Evolutionary conservation across 2,329 filamentous ascomycete species (phyloP), one percentile per base, ranked within the genome.

Genomic region (Corniculantispora saksenae): DNA sequence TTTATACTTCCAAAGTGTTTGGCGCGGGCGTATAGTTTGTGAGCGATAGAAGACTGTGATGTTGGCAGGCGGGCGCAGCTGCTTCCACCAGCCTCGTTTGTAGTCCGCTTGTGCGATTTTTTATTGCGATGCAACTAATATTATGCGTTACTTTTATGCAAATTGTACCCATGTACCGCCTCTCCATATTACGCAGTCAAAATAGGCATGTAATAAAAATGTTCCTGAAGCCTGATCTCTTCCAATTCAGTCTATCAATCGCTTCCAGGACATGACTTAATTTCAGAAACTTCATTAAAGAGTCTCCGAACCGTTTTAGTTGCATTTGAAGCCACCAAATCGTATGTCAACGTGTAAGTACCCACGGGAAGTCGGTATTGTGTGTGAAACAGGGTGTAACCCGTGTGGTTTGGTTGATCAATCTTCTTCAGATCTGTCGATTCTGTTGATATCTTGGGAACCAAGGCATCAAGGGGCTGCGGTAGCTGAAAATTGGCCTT

Each of bases 321-420:
- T 10, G 38, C 23, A 32, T 68, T 68, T 6, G 65, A 67, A 1
- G 66, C 67, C 47, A 66, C 53, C 7, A 67, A 32, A 32, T 68
- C 65, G 23, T 66, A 67, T 5, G 66, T 67, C 32, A 66, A 54
- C 2, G 61, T 56, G 27, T 67, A 68, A 3, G n/a, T 53, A 10
- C 63, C 63, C 43, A 53, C 19, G 19, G 64, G 50, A 29, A 62
- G 10, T 17, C 29, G 17, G 19, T 35, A 7, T 43, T 21, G 25
- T n/a, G 58, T 17, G 27, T 65, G 64, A 35, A 63, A 68, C 1
- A 68, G 59, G 13, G 58, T 63, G 15, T 67, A 66, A 10, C 60
- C 63, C 19, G 67, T 57, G 45, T 55, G 50, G 15, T 2, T 4
- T 12, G 63, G 50, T 5, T 40, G n/a, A 1, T 65, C 67, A 7